These are phyloP conservation scores for Geotrichum bryndzae DNA, from an alignment of 1,139 yeast genomes.

Conservation along the genomic window DNA sequence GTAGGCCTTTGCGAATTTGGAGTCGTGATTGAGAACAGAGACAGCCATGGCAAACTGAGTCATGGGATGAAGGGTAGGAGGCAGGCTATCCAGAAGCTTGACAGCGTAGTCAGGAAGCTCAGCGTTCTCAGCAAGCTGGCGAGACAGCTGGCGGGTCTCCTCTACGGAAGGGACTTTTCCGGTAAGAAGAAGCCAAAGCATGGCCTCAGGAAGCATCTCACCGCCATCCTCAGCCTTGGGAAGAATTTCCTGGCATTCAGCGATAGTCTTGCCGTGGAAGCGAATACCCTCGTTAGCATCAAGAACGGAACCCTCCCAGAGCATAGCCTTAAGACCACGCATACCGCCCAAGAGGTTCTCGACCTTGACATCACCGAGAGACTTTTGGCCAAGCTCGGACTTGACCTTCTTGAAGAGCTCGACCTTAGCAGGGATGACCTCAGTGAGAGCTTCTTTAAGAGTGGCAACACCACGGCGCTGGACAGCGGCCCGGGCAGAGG, in stretches of 20 bases:
- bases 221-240: constrained; percentile 51
- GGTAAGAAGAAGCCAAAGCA: constrained; percentile 86
- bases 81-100: constrained; percentile 76
- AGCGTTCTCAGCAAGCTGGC: constrained; percentile 81
- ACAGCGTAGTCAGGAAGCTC: constrained; percentile 77
- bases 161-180: constrained; percentile 79
- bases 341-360: constrained; percentile 48
- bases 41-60: constrained; percentile 93
- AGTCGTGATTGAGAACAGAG: constrained; percentile 84
- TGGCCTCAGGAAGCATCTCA: constrained; percentile 67
- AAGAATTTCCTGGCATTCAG: constrained; percentile 43
- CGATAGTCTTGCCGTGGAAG: constrained; percentile 50
- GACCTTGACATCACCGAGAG: constrained; percentile 43
- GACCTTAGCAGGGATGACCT: constrained; percentile 40
- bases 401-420: constrained; percentile 39
- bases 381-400: constrained; percentile 32
- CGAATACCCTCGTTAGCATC: constrained; percentile 51
- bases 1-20: constrained; percentile 85
- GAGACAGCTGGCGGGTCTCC: constrained; percentile 69
- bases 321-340: constrained; percentile 48
- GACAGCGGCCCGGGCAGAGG: neutral
- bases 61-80: constrained; percentile 91
- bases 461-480: constrained; percentile 10
- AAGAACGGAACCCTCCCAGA: constrained; percentile 51
- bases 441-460: constrained; percentile 38